Percentiles rank a stretch among this genome's conserved stretches.
Conservation (phyloP, 345 rosid species). For the Gossypium mustelinum region DNA sequence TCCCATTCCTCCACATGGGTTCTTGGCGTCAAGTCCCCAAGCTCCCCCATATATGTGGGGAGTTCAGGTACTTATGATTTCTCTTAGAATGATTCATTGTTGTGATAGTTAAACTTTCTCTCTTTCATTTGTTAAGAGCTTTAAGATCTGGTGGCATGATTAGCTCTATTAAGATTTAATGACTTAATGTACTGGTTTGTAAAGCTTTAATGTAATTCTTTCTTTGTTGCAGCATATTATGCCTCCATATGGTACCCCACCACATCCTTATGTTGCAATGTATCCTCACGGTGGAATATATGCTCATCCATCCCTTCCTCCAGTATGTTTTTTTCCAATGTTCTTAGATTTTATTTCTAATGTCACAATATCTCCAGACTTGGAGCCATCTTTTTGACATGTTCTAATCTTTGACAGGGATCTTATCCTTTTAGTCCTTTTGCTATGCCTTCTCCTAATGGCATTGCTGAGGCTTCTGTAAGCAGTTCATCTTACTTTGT, state of each 20-base stretch:
- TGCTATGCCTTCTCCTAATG: slow-evolving; percentile 94
- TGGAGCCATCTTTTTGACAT: slow-evolving; percentile 15
- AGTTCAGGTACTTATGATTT: slow-evolving; percentile 66
- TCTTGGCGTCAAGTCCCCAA: slow-evolving; percentile 94
- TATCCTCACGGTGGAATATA: slow-evolving; percentile 97
- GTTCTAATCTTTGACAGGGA: slow-evolving; percentile 45
- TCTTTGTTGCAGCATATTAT: slow-evolving; percentile 70
- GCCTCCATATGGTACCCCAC: slow-evolving; percentile 98
- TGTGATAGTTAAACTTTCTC: background rate
- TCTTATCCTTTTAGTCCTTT: slow-evolving; percentile 96
- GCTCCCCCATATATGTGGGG: slow-evolving; percentile 99
- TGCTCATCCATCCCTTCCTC: slow-evolving; percentile 91
- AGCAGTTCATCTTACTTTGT: slow-evolving; percentile 31
- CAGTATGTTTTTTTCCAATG: slow-evolving; percentile 45
- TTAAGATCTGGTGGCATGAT: background rate
- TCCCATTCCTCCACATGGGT: slow-evolving; percentile 92
- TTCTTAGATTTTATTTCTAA: slow-evolving; percentile 11
- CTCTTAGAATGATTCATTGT: background rate
- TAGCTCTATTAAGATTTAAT: slow-evolving; percentile 6
- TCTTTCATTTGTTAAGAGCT: slow-evolving; percentile 4
- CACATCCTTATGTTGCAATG: slow-evolving; percentile 97
- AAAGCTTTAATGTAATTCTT: slow-evolving; percentile 10
- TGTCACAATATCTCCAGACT: slow-evolving; percentile 8
- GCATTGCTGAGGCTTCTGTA: slow-evolving; percentile 73
- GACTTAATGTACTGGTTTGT: background rate